Percentiles rank a stretch among this genome's conserved stretches.
These are phyloP conservation scores for Oryza nivara DNA, from an alignment of 176 grass and related monocot species.

Conservation along the genomic window DNA sequence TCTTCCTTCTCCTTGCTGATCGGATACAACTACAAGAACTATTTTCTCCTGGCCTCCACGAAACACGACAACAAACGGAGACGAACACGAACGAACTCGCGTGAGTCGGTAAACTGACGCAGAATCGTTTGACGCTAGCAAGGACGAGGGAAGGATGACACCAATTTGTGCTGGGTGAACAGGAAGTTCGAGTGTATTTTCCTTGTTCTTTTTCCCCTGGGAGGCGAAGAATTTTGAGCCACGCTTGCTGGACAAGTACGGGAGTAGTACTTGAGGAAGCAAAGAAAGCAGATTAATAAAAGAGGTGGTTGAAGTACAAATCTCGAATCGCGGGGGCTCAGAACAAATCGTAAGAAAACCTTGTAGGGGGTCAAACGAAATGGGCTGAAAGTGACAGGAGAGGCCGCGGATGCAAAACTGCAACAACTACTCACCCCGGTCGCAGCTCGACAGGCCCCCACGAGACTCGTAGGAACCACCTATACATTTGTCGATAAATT, in stretches of 20 bases:
- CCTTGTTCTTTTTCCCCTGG: not conserved
- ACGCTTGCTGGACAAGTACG: not conserved
- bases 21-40: not conserved
- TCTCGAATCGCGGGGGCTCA: not conserved
- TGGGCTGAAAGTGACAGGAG: conserved; percentile 40
- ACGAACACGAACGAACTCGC: not conserved
- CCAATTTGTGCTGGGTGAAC: conserved; percentile 10
- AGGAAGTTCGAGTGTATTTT: not conserved
- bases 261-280: not conserved
- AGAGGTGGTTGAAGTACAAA: not conserved
- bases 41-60: not conserved
- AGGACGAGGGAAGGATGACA: not conserved
- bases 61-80: not conserved
- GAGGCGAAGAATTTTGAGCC: conserved; percentile 9
- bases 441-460: not conserved
- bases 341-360: not conserved
- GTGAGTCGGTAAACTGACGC: conserved; percentile 1
- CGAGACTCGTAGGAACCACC: not conserved
- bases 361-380: conserved; percentile 42
- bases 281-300: not conserved
- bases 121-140: not conserved
- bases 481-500: too few species aligned
- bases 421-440: conserved; percentile 8
- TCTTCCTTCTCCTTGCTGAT: not conserved
- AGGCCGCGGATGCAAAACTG: conserved; percentile 12